Evolutionary conservation across 768 basidiomycete species (phyloP).

Genomic region (Leccinum rimulosum): DNA sequence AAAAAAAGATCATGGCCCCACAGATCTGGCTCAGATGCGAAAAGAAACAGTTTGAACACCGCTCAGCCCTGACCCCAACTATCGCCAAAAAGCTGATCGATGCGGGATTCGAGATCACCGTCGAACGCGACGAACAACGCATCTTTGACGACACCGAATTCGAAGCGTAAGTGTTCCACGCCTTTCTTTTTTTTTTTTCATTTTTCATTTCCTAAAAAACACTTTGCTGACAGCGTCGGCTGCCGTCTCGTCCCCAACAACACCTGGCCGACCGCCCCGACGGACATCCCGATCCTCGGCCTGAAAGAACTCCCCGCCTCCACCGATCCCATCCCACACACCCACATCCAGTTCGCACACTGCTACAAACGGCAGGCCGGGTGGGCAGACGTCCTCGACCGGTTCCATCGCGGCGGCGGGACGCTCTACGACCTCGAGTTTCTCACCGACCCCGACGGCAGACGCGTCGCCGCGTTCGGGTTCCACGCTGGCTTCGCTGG

Average conservation of each 20-base stretch:
- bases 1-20: slow-evolving; percentile 26
- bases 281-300: slow-evolving; percentile 78
- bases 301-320: slow-evolving; percentile 94
- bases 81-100: slow-evolving; percentile 87
- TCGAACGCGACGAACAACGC: slow-evolving; percentile 91
- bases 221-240: slow-evolving; percentile 53
- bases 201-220: too few species aligned
- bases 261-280: slow-evolving; percentile 83
- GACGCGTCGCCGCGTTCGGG: slow-evolving; percentile 96
- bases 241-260: slow-evolving; percentile 86
- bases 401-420: slow-evolving; percentile 82
- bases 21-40: slow-evolving; percentile 95
- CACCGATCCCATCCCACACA: slow-evolving; percentile 80
- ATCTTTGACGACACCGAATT: slow-evolving; percentile 95
- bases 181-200: too few species aligned
- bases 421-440: slow-evolving; percentile 96
- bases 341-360: slow-evolving; percentile 97
- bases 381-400: slow-evolving; percentile 81
- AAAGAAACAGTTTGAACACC: slow-evolving; percentile 91
- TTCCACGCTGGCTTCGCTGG: slow-evolving; percentile 99
- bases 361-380: slow-evolving; percentile 96
- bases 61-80: slow-evolving; percentile 89
- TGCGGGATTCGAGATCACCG: slow-evolving; percentile 84
- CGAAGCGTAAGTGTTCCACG: slow-evolving; percentile 66
- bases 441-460: slow-evolving; percentile 75